Base-by-base conservation (phyloP, 23 red algal species). In the Chondrus crispus region DNA sequence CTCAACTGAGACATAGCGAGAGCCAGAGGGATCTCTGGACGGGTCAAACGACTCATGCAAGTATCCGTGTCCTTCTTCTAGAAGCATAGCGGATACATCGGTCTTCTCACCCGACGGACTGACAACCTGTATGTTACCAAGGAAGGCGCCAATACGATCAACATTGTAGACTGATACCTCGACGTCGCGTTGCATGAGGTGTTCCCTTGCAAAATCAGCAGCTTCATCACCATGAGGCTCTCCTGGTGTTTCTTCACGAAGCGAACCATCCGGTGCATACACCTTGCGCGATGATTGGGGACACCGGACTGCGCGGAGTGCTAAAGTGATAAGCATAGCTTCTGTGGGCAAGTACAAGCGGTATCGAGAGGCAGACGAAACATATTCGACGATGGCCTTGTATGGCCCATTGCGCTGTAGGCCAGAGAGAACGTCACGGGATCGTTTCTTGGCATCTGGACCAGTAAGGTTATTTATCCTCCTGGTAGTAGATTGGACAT, bases 161-260 rank as follows among this genome's bases (percentile, higher is more conserved):
- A 93, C 75, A 24, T 86, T 85, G 44, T 54, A 37, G 45, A 97
- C 53, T 45, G 53, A 41, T 20, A 97, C 88, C 39, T 97, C 85
- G 20, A 97, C 95, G 53, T 97, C 95, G 16, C 95, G 71, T 66
- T 97, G 95, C 46, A 97, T 72, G 38, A 93, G 79, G n/a, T 82
- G 44, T 14, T 89, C 74, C 19, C 90, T 71, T 41, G 95, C 88
- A 91, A 93, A 97, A 53, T 79, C 50, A 20, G 80, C 46, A 38
- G 95, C 89, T 73, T 93, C 95, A 68, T 97, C 88, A 48, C 95
- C 95, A 44, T 93, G 80, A 22, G 87, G 90, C 45, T 97, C 89
- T 47, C 73, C 91, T 2, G 81, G 41, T 4, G 46, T n/a, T 33
- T 88, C 82, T 24, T 82, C 85, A 18, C 55, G 60, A 1, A 85